These are phyloP conservation scores for Asterella californica DNA, from an alignment of 225 moss, liverwort and hornwort genomes.

Conservation along the genomic window DNA sequence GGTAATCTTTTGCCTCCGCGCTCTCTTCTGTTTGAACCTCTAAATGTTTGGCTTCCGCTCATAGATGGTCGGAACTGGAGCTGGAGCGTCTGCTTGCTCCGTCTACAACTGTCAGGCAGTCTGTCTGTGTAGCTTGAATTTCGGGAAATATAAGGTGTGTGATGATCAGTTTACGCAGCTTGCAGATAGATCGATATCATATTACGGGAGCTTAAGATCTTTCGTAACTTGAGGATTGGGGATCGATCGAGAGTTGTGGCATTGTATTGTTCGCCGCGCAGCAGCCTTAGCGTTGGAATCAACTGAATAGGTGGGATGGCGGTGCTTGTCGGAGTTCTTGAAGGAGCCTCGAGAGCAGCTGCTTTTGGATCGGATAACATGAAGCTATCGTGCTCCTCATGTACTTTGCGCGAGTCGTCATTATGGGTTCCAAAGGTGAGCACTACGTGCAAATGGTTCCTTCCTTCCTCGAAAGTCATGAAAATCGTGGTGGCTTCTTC, in stretches of 20 bases:
- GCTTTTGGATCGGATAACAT: neutral
- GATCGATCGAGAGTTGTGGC: neutral
- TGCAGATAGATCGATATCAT: neutral
- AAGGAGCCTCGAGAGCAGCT: neutral
- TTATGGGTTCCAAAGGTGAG: neutral
- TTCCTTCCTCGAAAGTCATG: neutral
- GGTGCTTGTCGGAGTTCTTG: neutral
- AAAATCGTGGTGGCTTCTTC: neutral
- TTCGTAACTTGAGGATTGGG: neutral
- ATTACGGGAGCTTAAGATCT: neutral
- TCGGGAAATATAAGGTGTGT: neutral
- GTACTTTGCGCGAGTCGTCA: neutral
- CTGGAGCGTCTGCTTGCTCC: too few relatives aligned
- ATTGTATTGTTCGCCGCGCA: neutral
- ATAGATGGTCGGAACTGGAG: too few relatives aligned
- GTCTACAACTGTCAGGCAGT: neutral
- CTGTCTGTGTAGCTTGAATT: neutral
- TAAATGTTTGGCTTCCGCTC: too few relatives aligned
- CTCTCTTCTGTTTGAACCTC: neutral
- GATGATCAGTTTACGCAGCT: neutral
- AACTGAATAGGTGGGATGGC: neutral
- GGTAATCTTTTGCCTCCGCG: neutral
- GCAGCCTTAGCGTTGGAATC: neutral
- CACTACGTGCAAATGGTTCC: neutral
- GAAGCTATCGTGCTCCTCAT: neutral